phyloP scores from a whole-genome alignment of 2,329 filamentous ascomycete genomes.

The Nigrospora sphaerica region DNA sequence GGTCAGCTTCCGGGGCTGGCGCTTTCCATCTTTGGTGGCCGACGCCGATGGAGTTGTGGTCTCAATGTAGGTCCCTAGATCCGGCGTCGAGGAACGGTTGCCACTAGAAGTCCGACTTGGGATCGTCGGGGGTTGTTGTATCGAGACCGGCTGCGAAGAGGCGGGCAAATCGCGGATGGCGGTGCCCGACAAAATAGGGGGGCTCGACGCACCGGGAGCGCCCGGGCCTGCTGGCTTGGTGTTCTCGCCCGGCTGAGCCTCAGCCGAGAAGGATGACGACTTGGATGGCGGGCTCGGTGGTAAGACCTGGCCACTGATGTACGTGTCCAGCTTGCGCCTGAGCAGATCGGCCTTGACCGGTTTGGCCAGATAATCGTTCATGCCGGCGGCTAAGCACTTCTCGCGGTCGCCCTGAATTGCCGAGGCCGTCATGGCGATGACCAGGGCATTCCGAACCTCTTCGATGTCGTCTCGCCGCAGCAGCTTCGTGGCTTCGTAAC shows the following conservation, averaged over 20 bases:
- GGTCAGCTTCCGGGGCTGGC: constrained; percentile 32
- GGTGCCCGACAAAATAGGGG: too few relatives aligned
- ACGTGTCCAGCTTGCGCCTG: constrained; percentile 68
- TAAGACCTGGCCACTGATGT: constrained; percentile 33
- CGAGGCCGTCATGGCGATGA: constrained; percentile 95
- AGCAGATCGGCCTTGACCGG: constrained; percentile 85
- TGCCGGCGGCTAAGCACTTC: constrained; percentile 90
- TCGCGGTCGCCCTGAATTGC: constrained; percentile 92
- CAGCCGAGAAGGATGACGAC: too few relatives aligned
- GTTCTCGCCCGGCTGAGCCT: too few relatives aligned
- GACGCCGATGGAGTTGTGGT: constrained; percentile 8
- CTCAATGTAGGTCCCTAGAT: constrained; percentile 16
- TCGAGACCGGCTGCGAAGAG: constrained; percentile 8
- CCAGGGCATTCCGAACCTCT: constrained; percentile 72
- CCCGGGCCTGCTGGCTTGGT: too few relatives aligned
- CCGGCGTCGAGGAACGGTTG: constrained; percentile 20
- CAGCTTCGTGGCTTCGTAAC: constrained; percentile 82
- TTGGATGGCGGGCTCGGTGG: constrained; percentile 15
- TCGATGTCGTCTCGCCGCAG: constrained; percentile 72
- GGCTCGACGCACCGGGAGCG: too few relatives aligned
- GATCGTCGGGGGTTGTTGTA: constrained; percentile 8
- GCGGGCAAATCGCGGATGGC: too few relatives aligned
- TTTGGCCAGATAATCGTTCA: constrained; percentile 97
- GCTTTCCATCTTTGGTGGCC: constrained; percentile 6
- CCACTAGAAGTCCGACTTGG: constrained; percentile 26